Base-by-base conservation (phyloP, 306 rosid species). In the Corylus heterophylla region DNA sequence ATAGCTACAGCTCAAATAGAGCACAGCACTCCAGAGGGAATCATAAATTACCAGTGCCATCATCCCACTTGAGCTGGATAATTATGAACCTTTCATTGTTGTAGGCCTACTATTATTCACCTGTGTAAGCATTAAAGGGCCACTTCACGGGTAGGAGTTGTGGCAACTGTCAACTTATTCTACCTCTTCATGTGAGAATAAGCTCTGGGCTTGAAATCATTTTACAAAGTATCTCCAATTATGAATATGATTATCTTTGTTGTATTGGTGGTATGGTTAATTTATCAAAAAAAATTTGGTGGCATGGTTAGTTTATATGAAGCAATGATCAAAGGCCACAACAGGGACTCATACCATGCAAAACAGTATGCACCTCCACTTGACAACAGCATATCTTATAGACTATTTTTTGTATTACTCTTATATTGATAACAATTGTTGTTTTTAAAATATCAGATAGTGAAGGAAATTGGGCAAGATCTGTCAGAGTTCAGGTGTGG, bases 401-500 rank as follows among this genome's bases (percentile, higher is more conserved):
- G 42, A 63, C 50, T 11, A 39, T 56, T 5, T 49, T 39, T 78
- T 62, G 31, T 14, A 29, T 49, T 49, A 7, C 67, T n/a, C n/a
- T 7, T 14, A 20, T 14, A 50, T 55, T 4, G 16, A 47, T 68
- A 47, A 39, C 16, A 25, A 56, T 76, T 52, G 54, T 71, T 52
- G 54, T 27, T 44, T 51, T 17, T 39, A 8, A 78, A 74, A 67
- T 9, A 42, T 73, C 89, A 89, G 97, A 91, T 94, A 58, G 67
- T 85, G 39, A 92, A 88, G 78, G 98, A 92, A 88, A 91, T 95
- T 17, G 94, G 85, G 61, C 80, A 85, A 25, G 98, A 95, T 75
- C 88, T 95, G 81, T 91, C 98, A 37, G 90, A 87, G 73, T 95
- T 95, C 86, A 92, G 90, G 73, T 91, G 95, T 50, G 98, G 98